Base-by-base conservation (phyloP, 345 rosid genomes). In the Nephelium lappaceum region DNA sequence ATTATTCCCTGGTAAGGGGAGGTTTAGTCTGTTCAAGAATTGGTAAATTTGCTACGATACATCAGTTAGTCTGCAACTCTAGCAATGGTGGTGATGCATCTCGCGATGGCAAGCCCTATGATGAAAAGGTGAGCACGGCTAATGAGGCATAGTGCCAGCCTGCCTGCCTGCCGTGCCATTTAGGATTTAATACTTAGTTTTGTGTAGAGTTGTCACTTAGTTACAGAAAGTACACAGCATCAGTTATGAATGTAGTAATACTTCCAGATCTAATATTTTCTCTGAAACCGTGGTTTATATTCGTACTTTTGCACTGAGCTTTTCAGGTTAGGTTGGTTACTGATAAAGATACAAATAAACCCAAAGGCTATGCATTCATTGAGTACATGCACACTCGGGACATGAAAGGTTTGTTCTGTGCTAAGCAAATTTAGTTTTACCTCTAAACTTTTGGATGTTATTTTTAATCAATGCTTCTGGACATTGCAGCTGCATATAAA, bases 1-100 rank as follows among this genome's bases (percentile, higher is more conserved):
- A 77, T 74, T 80, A 67, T 81, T 87, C 97, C 98, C 97, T 94
- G 99, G 99, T 96, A 96, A 96, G 98, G 98, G 99, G 97, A 89
- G 73, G 76, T 85, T 49, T 88, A 88, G 87, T 90, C 77, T 83
- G 88, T 83, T 79, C 86, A 81, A 84, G 83, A 84, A 86, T 81
- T 85, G 92, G 95, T 91, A 91, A 88, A 86, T 87, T 83, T 88
- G 89, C 92, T 84, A 84, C 85, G 76, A 83, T 80, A 82, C 91
- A 90, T 88, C 94, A 74, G 88, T 92, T 90, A 91, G 83, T 88
- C 98, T 92, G 90, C 97, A 89, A 94, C 94, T 88, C 98, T 89
- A 85, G 88, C 91, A 71, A 82, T 91, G 98, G 91, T 91, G 99
- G 91, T 91, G 97, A 88, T 90, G 93, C 95, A 87, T 91, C 89